Conservation (phyloP, 1,284 basidiomycete species). For the Trametes pubescens region DNA sequence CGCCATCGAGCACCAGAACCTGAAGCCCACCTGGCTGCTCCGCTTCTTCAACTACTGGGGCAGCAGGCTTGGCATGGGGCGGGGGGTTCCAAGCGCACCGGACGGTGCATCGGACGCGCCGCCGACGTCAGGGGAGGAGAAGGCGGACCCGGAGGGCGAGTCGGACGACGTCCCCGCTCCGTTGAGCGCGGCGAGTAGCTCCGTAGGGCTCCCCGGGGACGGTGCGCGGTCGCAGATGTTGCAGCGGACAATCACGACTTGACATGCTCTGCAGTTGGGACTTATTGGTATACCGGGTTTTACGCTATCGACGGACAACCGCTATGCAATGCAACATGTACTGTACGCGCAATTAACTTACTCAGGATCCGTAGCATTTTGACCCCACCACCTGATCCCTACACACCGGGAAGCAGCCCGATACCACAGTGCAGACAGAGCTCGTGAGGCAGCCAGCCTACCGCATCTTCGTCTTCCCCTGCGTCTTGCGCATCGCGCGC, state of each 20-base stretch:
- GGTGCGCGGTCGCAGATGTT: slow-evolving; percentile 21
- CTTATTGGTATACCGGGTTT: slow-evolving; percentile 11
- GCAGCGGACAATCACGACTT: slow-evolving; percentile 27
- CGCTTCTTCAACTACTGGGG: slow-evolving; percentile 80
- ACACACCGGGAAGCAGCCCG: neutral
- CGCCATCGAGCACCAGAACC: slow-evolving; percentile 61
- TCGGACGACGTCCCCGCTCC: slow-evolving; percentile 3
- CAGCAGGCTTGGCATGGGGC: slow-evolving; percentile 47
- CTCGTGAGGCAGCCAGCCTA: slow-evolving; percentile 35
- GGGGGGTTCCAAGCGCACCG: slow-evolving; percentile 15
- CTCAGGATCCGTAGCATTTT: slow-evolving; percentile 15
- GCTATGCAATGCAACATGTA: slow-evolving; percentile 38
- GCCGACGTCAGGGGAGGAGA: neutral
- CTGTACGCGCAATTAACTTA: slow-evolving; percentile 37
- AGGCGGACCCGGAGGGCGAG: neutral
- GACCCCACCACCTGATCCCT: neutral
- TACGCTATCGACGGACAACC: slow-evolving; percentile 29
- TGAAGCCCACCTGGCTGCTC: slow-evolving; percentile 78
- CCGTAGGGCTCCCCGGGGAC: slow-evolving; percentile 23
- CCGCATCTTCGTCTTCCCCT: slow-evolving; percentile 65
- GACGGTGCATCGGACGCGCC: neutral
- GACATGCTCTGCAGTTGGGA: slow-evolving; percentile 5
- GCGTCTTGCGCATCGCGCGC: slow-evolving; percentile 70
- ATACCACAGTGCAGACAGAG: neutral
- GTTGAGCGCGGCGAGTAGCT: slow-evolving; percentile 24